Base-by-base conservation (phyloP, 768 basidiomycete species). In the Aureoboletus auriporus region DNA sequence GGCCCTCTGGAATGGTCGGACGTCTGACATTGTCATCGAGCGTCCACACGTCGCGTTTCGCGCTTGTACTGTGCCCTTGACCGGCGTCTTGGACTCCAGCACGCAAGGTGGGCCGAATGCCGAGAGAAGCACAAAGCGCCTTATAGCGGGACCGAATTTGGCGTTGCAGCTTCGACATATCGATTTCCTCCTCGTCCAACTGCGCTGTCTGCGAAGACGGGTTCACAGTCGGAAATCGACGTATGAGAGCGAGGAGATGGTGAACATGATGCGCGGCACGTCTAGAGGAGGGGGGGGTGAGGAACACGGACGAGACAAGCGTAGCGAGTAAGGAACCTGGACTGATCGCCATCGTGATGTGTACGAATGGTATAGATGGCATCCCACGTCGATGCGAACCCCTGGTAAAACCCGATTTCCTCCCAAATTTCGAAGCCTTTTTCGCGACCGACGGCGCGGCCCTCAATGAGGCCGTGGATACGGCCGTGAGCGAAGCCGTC, bases 351-450 rank as follows among this genome's bases (percentile, higher is more conserved):
- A 5, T 64, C 68, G 47, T 17, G 17, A 5, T 8, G 8, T 2
- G 10, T 17, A 9, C 75, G 71, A 44, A 67, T 68, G 17, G 67
- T 57, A 36, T 71, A 71, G 45, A 89, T 68, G 2, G 72, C 72
- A 50, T 71, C 65, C 89, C 90, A 96, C 47, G 83, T 78, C 46
- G 59, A 52, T 3, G 91, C 91, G 57, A 87, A 86, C 6, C 93
- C 95, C 58, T 94, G 80, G 64, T 94, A 94, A 59, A 85, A 97
- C 2, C 90, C 93, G 11, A 99, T 77, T 66, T 99, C 95, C 66
- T 97, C 94, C 93, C 93, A 97, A 69, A 96, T 83, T 68, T 95
- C 93, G 65, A 84, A 97, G 0, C 89, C 90, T 57, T 95, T 93
- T 57, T 92, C 86, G 46, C 84, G 77, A 2, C 93, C 95, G 14